These are phyloP conservation scores for Pyrus pyrifolia DNA, from an alignment of 306 rosid species.

Conservation along the genomic window DNA sequence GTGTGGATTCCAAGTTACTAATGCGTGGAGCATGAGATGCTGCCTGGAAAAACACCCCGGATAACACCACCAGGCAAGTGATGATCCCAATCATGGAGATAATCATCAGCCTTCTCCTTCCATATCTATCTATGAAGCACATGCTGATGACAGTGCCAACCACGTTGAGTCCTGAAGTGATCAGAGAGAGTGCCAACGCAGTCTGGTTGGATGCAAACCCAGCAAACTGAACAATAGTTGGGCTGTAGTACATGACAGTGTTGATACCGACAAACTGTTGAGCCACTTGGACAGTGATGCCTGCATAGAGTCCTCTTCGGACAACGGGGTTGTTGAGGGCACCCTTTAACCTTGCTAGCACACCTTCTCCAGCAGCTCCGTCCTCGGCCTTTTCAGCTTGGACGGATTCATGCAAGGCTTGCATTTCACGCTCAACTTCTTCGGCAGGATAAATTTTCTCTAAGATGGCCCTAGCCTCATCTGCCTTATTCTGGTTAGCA, in stretches of 20 bases:
- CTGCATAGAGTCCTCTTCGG: slow-evolving; percentile 74
- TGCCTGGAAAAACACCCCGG: slow-evolving; percentile 44
- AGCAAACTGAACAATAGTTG: slow-evolving; percentile 80
- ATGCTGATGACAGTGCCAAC: slow-evolving; percentile 63
- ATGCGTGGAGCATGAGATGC: slow-evolving; percentile 49
- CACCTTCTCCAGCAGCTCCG: slow-evolving; percentile 35
- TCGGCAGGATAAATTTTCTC: slow-evolving; percentile 36
- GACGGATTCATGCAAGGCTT: slow-evolving; percentile 46
- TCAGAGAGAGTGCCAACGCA: slow-evolving; percentile 70
- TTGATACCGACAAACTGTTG: slow-evolving; percentile 86
- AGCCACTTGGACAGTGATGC: slow-evolving; percentile 63
- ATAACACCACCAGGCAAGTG: slow-evolving; percentile 38
- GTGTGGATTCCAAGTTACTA: slow-evolving; percentile 34
- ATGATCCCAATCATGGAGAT: slow-evolving; percentile 57
- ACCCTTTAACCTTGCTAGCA: slow-evolving; percentile 31
- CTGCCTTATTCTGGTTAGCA: slow-evolving; percentile 38
- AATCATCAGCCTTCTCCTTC: slow-evolving; percentile 65
- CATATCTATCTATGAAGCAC: slow-evolving; percentile 51
- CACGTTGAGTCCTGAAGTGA: slow-evolving; percentile 66
- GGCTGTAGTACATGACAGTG: slow-evolving; percentile 87
- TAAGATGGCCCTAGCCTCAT: slow-evolving; percentile 49
- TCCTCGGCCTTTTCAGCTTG: slow-evolving; percentile 49
- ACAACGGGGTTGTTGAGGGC: slow-evolving; percentile 38
- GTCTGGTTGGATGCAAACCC: slow-evolving; percentile 73
- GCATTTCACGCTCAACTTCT: slow-evolving; percentile 59